These are phyloP conservation scores for Diaporthe ampelina DNA, from an alignment of 2,329 filamentous ascomycete genomes.

Conservation along the genomic window DNA sequence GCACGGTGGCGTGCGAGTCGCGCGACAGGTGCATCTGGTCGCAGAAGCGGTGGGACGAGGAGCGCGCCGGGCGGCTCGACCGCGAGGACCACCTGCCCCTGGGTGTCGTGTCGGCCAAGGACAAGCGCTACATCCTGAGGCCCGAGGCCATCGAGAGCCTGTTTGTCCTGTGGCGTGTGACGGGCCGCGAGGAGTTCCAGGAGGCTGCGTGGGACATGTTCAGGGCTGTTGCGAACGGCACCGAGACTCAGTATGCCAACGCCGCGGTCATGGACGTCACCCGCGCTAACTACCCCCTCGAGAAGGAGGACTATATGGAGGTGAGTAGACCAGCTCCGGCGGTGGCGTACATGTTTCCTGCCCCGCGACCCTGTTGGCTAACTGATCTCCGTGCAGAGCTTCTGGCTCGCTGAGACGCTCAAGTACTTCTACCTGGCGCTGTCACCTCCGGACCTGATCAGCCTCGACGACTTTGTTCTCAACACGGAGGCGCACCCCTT, in stretches of 20 bases:
- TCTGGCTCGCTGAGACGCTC: constrained; percentile 91
- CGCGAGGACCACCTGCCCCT: constrained; percentile 54
- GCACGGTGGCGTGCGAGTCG: constrained; percentile 57
- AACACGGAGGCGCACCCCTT: constrained; percentile 75
- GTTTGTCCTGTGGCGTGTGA: constrained; percentile 68
- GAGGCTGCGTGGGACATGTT: constrained; percentile 69
- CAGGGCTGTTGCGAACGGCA: constrained; percentile 59
- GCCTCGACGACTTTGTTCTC: constrained; percentile 77
- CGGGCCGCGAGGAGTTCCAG: constrained; percentile 61
- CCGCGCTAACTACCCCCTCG: constrained; percentile 47
- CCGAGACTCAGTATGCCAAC: constrained; percentile 62
- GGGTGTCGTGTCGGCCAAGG: constrained; percentile 73
- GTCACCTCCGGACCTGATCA: constrained; percentile 74
- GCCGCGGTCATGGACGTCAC: constrained; percentile 66
- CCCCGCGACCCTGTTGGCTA: neutral
- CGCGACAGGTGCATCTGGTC: constrained; percentile 60
- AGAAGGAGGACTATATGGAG: constrained; percentile 58
- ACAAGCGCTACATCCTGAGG: constrained; percentile 64
- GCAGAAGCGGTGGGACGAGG: constrained; percentile 49
- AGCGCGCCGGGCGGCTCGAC: constrained; percentile 42
- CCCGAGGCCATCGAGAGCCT: constrained; percentile 54
- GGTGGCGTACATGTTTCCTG: neutral
- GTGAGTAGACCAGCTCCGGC: constrained; percentile 37
- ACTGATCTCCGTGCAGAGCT: constrained; percentile 78
- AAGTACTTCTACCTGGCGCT: constrained; percentile 94